Evolutionary conservation across 805 yeast genomes (phyloP).

Genomic region (Teunomyces panamensis): DNA sequence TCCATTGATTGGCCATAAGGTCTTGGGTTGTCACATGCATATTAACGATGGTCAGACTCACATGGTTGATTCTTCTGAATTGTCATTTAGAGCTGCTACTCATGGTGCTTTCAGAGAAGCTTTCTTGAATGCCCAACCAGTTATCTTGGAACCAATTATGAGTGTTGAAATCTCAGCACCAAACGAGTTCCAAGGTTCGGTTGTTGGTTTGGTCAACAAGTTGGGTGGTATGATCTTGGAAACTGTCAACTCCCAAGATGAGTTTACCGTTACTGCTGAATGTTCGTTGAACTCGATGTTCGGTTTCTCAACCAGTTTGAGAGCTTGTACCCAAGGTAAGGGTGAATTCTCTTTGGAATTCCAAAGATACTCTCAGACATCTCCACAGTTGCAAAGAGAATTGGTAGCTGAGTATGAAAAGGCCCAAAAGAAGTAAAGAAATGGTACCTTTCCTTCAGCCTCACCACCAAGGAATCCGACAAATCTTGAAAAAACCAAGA

Average conservation of each 20-base stretch:
- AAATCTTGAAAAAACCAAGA: background rate
- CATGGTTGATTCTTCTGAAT: conserved; percentile 94
- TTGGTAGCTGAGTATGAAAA: conserved; percentile 74
- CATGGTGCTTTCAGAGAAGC: conserved; percentile 90
- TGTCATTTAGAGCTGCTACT: conserved; percentile 92
- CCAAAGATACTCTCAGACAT: conserved; percentile 85
- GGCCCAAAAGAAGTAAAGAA: conserved; percentile 14
- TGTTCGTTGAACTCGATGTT: conserved; percentile 96
- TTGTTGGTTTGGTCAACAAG: conserved; percentile 89
- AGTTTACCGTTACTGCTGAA: conserved; percentile 89
- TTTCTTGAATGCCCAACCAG: conserved; percentile 79
- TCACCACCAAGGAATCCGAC: background rate
- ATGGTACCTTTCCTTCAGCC: background rate
- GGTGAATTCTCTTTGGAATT: conserved; percentile 97
- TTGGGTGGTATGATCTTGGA: conserved; percentile 89
- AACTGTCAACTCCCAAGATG: conserved; percentile 92
- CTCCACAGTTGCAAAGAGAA: conserved; percentile 87
- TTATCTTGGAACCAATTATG: conserved; percentile 95
- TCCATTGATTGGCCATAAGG: conserved; percentile 92
- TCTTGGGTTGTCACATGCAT: conserved; percentile 88
- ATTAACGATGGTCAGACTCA: conserved; percentile 97
- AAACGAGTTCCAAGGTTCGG: conserved; percentile 90
- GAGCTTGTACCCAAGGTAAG: conserved; percentile 98
- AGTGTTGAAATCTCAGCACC: conserved; percentile 91
- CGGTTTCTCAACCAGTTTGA: conserved; percentile 90